phyloP scores from a whole-genome alignment of 805 yeast species.

The Ogataea populi-albae region DNA sequence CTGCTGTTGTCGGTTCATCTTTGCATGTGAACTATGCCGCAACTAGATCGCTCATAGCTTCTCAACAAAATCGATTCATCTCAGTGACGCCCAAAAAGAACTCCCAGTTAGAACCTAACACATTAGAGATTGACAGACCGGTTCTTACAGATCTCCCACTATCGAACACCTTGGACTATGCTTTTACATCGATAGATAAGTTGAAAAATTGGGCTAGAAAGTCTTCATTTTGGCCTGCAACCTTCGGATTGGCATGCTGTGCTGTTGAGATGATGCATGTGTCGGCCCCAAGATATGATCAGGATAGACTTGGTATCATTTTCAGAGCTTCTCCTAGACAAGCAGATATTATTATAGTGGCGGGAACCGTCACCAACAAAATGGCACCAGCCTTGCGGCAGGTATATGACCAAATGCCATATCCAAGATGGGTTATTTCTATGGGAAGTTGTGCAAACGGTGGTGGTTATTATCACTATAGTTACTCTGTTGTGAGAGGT shows the following conservation, averaged over 20 bases:
- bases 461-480: conserved; percentile 89
- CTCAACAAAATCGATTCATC: conserved; percentile 1
- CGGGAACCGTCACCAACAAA: conserved; percentile 87
- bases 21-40: too few relatives aligned
- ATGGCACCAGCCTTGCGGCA: conserved; percentile 94
- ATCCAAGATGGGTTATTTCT: conserved; percentile 90
- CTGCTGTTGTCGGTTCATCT: too few relatives aligned
- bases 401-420: conserved; percentile 93
- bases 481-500: conserved; percentile 85
- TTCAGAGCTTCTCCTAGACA: conserved; percentile 94
- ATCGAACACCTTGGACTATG: conserved; percentile 67
- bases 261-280: conserved; percentile 96
- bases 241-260: conserved; percentile 89
- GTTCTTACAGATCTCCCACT: conserved; percentile 63
- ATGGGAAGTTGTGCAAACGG: conserved; percentile 96
- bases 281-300: conserved; percentile 87
- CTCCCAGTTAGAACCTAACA: conserved; percentile 42
- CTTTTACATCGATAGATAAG: conserved; percentile 75
- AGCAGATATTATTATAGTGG: conserved; percentile 88
- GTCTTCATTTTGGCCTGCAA: conserved; percentile 91
- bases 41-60: too few relatives aligned
- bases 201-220: conserved; percentile 90
- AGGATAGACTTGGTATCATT: conserved; percentile 87
- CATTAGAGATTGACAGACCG: conserved; percentile 65
- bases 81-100: conserved; percentile 2